A percentile compares a stretch with the other conserved stretches of the same genome.
Evolutionary conservation across 768 basidiomycete species (phyloP).

Genomic region (Podaxis carcinomalis): DNA sequence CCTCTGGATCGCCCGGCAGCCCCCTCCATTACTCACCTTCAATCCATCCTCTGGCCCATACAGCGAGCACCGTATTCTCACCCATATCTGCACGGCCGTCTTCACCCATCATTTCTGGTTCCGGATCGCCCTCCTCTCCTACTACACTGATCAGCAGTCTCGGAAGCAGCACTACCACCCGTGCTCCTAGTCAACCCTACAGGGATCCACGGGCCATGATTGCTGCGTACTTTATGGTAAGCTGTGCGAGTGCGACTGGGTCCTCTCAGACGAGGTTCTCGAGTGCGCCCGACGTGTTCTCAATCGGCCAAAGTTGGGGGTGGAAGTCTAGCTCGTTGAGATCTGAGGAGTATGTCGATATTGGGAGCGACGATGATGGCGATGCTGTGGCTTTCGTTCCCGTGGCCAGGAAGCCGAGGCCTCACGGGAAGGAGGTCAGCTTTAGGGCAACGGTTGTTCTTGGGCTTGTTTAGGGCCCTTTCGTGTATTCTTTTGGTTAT

Average conservation of each 20-base stretch:
- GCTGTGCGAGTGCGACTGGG: conserved; percentile 77
- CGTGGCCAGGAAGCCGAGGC: conserved; percentile 15
- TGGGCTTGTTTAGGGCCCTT: conserved; percentile 52
- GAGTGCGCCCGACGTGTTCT: conserved; percentile 82
- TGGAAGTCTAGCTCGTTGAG: conserved; percentile 67
- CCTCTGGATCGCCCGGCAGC: conserved; percentile 15
- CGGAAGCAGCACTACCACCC: conserved; percentile 6
- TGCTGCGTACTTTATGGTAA: conserved; percentile 79
- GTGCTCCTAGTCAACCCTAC: conserved; percentile 61
- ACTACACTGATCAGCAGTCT: conserved; percentile 2
- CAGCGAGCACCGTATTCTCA: conserved; percentile 32
- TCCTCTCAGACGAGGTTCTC: conserved; percentile 80
- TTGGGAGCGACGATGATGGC: conserved; percentile 27
- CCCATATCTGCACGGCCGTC: conserved; percentile 20
- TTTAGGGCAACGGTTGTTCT: conserved; percentile 77
- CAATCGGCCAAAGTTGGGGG: conserved; percentile 87
- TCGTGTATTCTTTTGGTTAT: not conserved
- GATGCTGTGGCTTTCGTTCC: conserved; percentile 16
- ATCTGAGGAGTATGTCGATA: conserved; percentile 46
- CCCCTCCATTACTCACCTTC: conserved; percentile 41
- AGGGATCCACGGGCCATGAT: conserved; percentile 70
- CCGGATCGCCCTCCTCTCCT: conserved; percentile 20
- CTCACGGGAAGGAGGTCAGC: conserved; percentile 48
- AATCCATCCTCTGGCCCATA: conserved; percentile 39
- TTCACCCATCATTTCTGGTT: conserved; percentile 18